These are phyloP conservation scores for Dryas drummondii DNA, from an alignment of 306 rosid species.

Conservation along the genomic window DNA sequence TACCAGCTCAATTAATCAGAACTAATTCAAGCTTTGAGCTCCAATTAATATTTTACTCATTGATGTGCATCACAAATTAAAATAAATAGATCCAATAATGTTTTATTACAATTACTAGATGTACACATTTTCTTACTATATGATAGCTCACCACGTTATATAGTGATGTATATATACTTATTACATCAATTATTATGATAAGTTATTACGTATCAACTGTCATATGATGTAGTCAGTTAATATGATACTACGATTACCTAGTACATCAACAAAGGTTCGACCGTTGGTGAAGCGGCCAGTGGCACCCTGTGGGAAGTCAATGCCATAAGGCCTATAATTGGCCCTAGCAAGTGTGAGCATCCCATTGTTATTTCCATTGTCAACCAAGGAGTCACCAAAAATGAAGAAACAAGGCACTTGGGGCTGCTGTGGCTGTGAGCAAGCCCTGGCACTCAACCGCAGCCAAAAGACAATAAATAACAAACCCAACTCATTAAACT, in stretches of 20 bases:
- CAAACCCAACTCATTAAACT: slow-evolving; percentile 17
- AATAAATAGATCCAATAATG: too few relatives aligned
- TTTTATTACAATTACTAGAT: too few relatives aligned
- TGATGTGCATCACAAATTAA: too few relatives aligned
- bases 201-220: too few relatives aligned
- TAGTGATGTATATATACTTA: too few relatives aligned
- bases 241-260: slow-evolving; percentile 38
- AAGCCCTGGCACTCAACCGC: slow-evolving; percentile 38
- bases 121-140: too few relatives aligned
- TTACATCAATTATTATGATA: too few relatives aligned
- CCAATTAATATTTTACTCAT: too few relatives aligned
- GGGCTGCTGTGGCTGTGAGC: slow-evolving; percentile 40
- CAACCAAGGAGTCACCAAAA: slow-evolving; percentile 91
- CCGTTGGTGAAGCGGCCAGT: slow-evolving; percentile 97
- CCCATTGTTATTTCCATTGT: slow-evolving; percentile 83
- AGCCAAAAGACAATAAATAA: slow-evolving; percentile 31
- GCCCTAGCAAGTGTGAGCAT: slow-evolving; percentile 77
- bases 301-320: slow-evolving; percentile 76
- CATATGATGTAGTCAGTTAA: neutral
- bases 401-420: slow-evolving; percentile 91
- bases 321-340: slow-evolving; percentile 82
- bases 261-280: slow-evolving; percentile 78
- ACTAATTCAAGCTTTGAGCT: too few relatives aligned
- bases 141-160: too few relatives aligned
- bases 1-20: too few relatives aligned